These are phyloP conservation scores for Suhomyces bolitotheri DNA, from an alignment of 1,139 yeast genomes.

Conservation along the genomic window DNA sequence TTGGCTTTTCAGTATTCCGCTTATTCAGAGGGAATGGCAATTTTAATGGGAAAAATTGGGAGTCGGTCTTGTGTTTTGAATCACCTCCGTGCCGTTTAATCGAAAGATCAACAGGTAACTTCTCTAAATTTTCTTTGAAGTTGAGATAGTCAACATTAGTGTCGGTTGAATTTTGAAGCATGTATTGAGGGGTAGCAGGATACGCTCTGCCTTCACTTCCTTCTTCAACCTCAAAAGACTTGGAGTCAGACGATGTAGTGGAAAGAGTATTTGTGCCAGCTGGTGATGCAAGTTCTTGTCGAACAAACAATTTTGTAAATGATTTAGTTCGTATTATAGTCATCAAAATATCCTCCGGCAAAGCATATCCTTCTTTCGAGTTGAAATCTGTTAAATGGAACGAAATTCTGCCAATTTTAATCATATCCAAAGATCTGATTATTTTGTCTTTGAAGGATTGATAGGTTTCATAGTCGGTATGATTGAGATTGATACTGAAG, in stretches of 20 bases:
- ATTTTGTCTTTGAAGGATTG: constrained; percentile 35
- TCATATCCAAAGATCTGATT: constrained; percentile 41
- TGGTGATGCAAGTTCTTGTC: constrained; percentile 41
- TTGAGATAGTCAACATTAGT: constrained; percentile 58
- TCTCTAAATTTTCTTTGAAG: constrained; percentile 48
- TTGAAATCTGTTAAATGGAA: constrained; percentile 75
- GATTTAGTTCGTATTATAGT: constrained; percentile 32
- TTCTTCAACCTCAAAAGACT: constrained; percentile 47
- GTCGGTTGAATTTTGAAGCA: constrained; percentile 44
- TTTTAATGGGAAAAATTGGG: constrained; percentile 22
- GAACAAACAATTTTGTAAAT: constrained; percentile 45
- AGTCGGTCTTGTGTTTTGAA: constrained; percentile 5
- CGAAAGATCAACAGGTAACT: constrained; percentile 13
- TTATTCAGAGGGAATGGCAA: constrained; percentile 24
- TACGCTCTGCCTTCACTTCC: constrained; percentile 41
- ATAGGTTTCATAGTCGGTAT: constrained; percentile 15
- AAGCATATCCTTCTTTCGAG: constrained; percentile 59
- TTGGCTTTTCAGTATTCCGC: constrained; percentile 14
- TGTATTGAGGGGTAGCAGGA: constrained; percentile 63
- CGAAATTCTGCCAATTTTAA: constrained; percentile 41
- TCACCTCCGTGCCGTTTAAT: constrained; percentile 2
- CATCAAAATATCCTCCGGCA: constrained; percentile 50
- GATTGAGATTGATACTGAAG: constrained; percentile 41
- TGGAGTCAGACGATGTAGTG: constrained; percentile 49
- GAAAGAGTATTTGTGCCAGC: constrained; percentile 36